These are phyloP conservation scores for Fusarium sulawesiense DNA, from an alignment of 2,329 filamentous ascomycete genomes.

Conservation along the genomic window DNA sequence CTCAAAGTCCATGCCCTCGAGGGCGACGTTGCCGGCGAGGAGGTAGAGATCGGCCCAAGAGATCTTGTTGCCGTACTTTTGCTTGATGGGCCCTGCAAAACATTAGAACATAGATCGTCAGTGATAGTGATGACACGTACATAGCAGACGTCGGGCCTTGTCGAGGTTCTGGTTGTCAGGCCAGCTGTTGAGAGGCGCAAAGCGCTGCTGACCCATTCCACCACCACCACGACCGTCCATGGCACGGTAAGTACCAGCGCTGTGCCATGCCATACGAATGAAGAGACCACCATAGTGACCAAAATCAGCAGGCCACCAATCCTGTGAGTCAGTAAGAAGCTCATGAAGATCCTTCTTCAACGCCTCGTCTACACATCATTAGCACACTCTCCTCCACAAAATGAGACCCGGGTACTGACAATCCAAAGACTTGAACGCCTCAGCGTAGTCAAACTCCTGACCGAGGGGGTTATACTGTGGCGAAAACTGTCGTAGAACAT, in stretches of 20 bases:
- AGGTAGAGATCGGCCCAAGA: slow-evolving; percentile 81
- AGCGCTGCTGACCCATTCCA: slow-evolving; percentile 80
- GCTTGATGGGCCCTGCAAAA: slow-evolving; percentile 73
- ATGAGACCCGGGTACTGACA: slow-evolving; percentile 54
- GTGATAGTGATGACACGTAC: slow-evolving; percentile 44
- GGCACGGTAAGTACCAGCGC: slow-evolving; percentile 81
- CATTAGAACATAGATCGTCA: neutral
- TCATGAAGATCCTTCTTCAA: slow-evolving; percentile 79
- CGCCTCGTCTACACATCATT: slow-evolving; percentile 55
- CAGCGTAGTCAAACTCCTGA: slow-evolving; percentile 76
- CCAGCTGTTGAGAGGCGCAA: slow-evolving; percentile 84
- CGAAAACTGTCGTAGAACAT: slow-evolving; percentile 79
- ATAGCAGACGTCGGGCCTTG: slow-evolving; percentile 82
- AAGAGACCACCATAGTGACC: slow-evolving; percentile 85
- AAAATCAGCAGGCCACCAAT: slow-evolving; percentile 86
- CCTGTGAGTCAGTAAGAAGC: slow-evolving; percentile 81
- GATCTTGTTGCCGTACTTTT: slow-evolving; percentile 86
- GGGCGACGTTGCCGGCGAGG: slow-evolving; percentile 79
- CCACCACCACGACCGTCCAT: slow-evolving; percentile 80
- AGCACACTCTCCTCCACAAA: neutral
- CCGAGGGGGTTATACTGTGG: slow-evolving; percentile 71
- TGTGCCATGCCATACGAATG: slow-evolving; percentile 85
- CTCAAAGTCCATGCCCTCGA: slow-evolving; percentile 81
- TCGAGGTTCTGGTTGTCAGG: slow-evolving; percentile 82
- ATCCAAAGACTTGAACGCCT: slow-evolving; percentile 75